phyloP scores from a whole-genome alignment of 2,329 filamentous ascomycete genomes.

The Simplicillium aogashimaense region DNA sequence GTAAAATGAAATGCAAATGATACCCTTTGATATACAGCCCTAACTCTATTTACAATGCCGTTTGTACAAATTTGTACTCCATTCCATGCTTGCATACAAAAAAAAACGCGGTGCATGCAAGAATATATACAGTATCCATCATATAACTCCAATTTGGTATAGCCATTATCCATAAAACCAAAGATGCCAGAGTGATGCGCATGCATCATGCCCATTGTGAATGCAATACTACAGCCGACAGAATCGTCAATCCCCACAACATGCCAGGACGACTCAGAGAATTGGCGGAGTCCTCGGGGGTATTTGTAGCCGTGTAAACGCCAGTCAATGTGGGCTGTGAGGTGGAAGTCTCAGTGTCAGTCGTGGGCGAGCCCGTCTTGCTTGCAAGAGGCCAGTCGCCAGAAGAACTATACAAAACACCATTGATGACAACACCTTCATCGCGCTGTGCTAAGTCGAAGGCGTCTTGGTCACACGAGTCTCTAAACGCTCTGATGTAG shows the following conservation, averaged over 20 bases:
- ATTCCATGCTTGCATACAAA: not conserved
- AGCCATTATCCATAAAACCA: not conserved
- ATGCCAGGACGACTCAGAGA: not conserved
- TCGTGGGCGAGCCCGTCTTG: constrained; percentile 9
- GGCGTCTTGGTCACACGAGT: constrained; percentile 40
- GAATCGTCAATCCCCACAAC: not conserved
- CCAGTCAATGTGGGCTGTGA: constrained; percentile 18
- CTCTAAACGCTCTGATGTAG: constrained; percentile 42
- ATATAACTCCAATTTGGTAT: not conserved
- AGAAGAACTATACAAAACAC: constrained; percentile 37
- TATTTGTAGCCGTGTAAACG: constrained; percentile 23
- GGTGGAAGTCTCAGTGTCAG: constrained; percentile 11
- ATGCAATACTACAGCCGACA: not conserved
- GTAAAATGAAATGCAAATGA: not conserved
- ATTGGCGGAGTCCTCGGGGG: constrained; percentile 13
- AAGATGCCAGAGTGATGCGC: not conserved
- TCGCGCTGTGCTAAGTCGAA: constrained; percentile 36
- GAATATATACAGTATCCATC: not conserved
- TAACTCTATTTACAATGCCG: not conserved
- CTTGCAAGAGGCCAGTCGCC: constrained; percentile 30
- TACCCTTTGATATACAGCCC: not conserved
- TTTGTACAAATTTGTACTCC: too few species aligned
- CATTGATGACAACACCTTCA: constrained; percentile 49
- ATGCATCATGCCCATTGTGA: not conserved
- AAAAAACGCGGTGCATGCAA: not conserved